Evolutionary conservation across 2,329 filamentous ascomycete species (phyloP).

Genomic region (Diaporthe longicolla): DNA sequence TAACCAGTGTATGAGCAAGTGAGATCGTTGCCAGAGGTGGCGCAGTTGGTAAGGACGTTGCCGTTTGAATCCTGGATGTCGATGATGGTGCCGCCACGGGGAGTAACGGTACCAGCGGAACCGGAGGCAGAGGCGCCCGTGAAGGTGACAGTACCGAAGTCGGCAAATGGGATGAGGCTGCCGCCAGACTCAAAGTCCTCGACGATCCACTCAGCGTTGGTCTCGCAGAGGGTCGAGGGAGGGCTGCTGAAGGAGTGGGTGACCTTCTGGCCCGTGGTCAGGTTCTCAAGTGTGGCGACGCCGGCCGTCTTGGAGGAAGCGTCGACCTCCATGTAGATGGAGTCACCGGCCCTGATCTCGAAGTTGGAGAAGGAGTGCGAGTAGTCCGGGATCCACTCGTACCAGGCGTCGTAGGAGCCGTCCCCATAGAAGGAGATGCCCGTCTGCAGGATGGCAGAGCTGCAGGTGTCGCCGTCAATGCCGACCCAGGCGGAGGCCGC

Average conservation of each 20-base stretch:
- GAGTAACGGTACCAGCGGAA: conserved; percentile 50
- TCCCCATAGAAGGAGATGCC: conserved; percentile 67
- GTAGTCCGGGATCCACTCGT: conserved; percentile 72
- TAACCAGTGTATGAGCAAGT: conserved; percentile 53
- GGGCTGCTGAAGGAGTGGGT: conserved; percentile 64
- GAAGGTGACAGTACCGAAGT: conserved; percentile 62
- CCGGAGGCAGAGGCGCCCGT: conserved; percentile 52
- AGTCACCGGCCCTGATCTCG: conserved; percentile 39
- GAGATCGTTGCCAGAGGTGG: conserved; percentile 36
- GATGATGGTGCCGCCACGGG: conserved; percentile 57
- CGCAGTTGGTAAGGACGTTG: conserved; percentile 38
- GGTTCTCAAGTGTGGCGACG: conserved; percentile 60
- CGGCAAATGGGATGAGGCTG: conserved; percentile 57
- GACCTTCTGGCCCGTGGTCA: conserved; percentile 63
- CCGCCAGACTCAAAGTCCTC: conserved; percentile 62
- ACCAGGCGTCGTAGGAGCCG: conserved; percentile 65
- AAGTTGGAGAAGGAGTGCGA: conserved; percentile 49
- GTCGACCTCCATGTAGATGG: conserved; percentile 46
- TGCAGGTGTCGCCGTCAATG: conserved; percentile 63
- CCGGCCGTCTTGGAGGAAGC: conserved; percentile 58
- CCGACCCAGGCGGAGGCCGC: conserved; percentile 72
- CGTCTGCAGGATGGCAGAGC: conserved; percentile 66
- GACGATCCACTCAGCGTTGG: conserved; percentile 74
- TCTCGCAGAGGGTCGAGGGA: conserved; percentile 60
- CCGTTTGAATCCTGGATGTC: conserved; percentile 37